phyloP scores from a whole-genome alignment of 768 basidiomycete genomes.

The Chalciporus piperatus region DNA sequence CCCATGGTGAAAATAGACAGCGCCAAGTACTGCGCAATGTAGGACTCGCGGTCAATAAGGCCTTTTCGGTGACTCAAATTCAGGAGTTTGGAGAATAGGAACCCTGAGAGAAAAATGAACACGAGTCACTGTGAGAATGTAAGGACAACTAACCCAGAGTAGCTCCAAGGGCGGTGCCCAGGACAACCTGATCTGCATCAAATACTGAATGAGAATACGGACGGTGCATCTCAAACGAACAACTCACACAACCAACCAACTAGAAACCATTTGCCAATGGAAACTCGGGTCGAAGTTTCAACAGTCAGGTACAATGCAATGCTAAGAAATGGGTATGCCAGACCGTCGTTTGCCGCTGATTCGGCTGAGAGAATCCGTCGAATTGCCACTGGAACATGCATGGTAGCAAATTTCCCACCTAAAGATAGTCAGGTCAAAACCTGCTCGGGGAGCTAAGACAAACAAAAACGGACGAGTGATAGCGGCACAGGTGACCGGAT shows the following conservation, averaged over 20 bases:
- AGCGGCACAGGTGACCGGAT: conserved; percentile 88
- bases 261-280: conserved; percentile 83
- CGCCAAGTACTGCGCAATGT: conserved; percentile 82
- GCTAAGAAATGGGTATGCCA: conserved; percentile 90
- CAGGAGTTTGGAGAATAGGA: conserved; percentile 69
- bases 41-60: conserved; percentile 79
- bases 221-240: neutral
- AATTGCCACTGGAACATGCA: conserved; percentile 70
- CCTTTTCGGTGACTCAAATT: conserved; percentile 60
- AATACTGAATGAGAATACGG: conserved; percentile 2
- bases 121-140: neutral
- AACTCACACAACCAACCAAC: conserved; percentile 71
- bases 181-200: conserved; percentile 68
- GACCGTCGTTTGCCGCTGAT: conserved; percentile 92
- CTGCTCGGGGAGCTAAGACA: neutral
- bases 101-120: conserved; percentile 39
- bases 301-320: conserved; percentile 84
- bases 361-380: conserved; percentile 84
- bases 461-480: conserved; percentile 55
- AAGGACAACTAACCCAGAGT: conserved; percentile 37
- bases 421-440: neutral
- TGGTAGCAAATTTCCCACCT: conserved; percentile 71
- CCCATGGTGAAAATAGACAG: conserved; percentile 74
- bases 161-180: conserved; percentile 71
- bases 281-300: conserved; percentile 57